Evolutionary conservation across 179 eudicot species (phyloP).

Genomic region (Silene coronaria): DNA sequence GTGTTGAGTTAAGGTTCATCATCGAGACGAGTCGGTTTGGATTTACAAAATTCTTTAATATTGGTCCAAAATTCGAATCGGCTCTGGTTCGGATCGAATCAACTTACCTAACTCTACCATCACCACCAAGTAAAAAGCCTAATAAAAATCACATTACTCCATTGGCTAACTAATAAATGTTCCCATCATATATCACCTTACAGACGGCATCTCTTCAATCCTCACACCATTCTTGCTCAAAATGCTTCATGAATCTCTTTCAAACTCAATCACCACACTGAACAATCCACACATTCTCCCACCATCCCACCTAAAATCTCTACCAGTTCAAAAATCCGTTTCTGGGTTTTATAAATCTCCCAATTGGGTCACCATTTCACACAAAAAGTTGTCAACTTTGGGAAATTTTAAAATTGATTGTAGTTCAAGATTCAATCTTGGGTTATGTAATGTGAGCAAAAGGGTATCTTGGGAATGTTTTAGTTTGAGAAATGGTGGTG

Average conservation of each 20-base stretch:
- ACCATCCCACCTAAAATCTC: constrained; percentile 10
- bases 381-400: constrained; percentile 10
- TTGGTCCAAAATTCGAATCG: too few species aligned
- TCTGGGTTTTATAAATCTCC: constrained; percentile 23
- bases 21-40: too few species aligned
- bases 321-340: background rate
- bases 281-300: constrained; percentile 8
- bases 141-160: too few species aligned
- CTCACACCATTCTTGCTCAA: background rate
- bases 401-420: background rate
- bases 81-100: too few species aligned
- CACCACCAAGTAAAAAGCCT: too few species aligned
- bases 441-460: constrained; percentile 21
- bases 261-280: constrained; percentile 24
- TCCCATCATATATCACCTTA: too few species aligned
- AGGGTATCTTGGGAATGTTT: constrained; percentile 9
- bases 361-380: constrained; percentile 24
- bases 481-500: constrained; percentile 25
- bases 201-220: too few species aligned
- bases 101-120: too few species aligned
- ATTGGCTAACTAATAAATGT: too few species aligned
- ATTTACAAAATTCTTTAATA: too few species aligned
- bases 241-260: constrained; percentile 33
- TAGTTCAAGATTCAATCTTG: constrained; percentile 26
- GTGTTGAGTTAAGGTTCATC: too few species aligned